Percentiles rank a stretch among this genome's conserved stretches.
phyloP scores from a whole-genome alignment of 2,329 filamentous ascomycete species.

The Fusarium sp. region DNA sequence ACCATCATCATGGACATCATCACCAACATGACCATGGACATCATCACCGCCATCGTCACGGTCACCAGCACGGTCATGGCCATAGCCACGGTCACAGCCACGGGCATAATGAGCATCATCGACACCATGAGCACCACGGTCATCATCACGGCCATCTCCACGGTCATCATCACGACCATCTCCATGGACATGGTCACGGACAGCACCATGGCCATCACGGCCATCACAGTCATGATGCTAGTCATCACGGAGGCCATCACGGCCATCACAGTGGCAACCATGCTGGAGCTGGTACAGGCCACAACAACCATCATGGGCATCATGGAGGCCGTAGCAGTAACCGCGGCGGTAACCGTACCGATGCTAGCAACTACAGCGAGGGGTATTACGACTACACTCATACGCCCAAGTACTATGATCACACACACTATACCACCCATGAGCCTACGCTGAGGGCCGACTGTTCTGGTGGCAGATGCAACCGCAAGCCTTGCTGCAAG shows the following conservation, averaged over 20 bases:
- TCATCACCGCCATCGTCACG: neutral
- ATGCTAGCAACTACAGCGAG: slow-evolving; percentile 1
- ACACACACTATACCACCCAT: slow-evolving; percentile 18
- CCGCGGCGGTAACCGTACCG: neutral
- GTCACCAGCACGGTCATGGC: neutral
- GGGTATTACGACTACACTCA: slow-evolving; percentile 32
- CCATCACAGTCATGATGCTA: neutral
- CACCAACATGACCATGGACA: neutral
- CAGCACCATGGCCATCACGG: neutral
- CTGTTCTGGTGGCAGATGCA: slow-evolving; percentile 38
- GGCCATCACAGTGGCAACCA: neutral
- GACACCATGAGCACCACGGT: slow-evolving; percentile 8
- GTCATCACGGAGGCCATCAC: neutral
- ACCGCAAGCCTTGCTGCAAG: slow-evolving; percentile 43
- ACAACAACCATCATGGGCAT: neutral
- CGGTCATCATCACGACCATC: neutral
- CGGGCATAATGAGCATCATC: neutral
- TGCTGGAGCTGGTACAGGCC: neutral
- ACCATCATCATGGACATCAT: neutral
- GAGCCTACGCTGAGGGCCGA: slow-evolving; percentile 28
- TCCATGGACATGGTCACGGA: neutral
- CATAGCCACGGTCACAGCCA: neutral
- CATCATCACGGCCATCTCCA: slow-evolving; percentile 10
- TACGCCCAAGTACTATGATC: slow-evolving; percentile 20
- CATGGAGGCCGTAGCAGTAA: neutral